Evolutionary conservation across 163 green algal genomes (phyloP), one percentile per base, ranked within the genome.

Genomic region (Volvox carteri): DNA sequence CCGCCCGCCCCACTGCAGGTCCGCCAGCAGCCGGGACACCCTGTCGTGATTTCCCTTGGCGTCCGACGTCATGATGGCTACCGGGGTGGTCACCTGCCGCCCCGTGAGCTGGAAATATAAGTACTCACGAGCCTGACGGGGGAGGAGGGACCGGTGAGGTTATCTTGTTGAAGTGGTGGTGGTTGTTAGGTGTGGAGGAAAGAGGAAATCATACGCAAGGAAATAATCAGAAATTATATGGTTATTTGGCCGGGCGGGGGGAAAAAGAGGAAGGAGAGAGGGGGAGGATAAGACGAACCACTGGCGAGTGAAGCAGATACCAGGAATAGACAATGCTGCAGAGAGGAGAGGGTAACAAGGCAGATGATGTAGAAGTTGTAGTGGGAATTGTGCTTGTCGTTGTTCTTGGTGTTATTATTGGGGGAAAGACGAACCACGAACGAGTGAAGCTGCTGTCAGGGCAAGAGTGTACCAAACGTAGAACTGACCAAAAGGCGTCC

Each of bases 51-150:
- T 99, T 79, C 96, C 96, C 94, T 99, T 99, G 72, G 97, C 98
- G 39, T 98, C 96, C 1, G 92, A 97, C 12, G 98, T 99, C 98
- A 99, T 99, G 88, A 99, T 96, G 60, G 96, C 98, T 4, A 99
- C 92, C 0, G 98, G 98, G 1, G 98, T 99, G 48, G 93, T 97
- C 74, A 95, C 84, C 93, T 98, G 97, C 79, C 62, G 88, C 67
- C 94, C 93, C 0, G 91, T 95, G 30, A 99, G 85, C 78, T 93
- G 92, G 89, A 93, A 99, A 93, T 99, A 95, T 39, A 99, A 91
- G 93, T 98, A 99, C 94, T 99, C 98, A 18, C 98, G 94, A 1
- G 97, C 98, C 92, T 97, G 92, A 6, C 75, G 25, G 25, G 73
- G 44, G 42, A 62, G 46, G 73, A 80, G 73, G 25, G 73, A 11